These are phyloP conservation scores for Penicillium waksmanii DNA, from an alignment of 495 filamentous ascomycete genomes.

Conservation along the genomic window DNA sequence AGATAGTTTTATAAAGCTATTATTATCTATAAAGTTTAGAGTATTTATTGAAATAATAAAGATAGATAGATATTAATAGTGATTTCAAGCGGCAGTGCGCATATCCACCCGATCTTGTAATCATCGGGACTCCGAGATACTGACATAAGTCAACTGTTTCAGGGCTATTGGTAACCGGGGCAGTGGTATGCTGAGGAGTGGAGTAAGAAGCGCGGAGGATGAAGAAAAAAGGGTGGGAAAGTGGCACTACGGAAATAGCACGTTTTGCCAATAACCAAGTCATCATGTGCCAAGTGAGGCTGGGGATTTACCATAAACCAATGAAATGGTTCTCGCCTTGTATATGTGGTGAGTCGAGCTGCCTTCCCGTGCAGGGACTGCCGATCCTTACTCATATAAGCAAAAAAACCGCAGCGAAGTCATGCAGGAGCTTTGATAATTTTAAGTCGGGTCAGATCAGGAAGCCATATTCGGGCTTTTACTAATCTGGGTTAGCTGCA, in stretches of 20 bases:
- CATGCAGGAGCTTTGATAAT: not conserved
- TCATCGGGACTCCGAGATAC: not conserved
- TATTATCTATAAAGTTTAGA: too few species aligned
- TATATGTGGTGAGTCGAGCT: not conserved
- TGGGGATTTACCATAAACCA: not conserved
- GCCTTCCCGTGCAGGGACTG: not conserved
- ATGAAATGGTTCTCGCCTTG: not conserved
- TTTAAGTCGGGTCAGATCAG: not conserved
- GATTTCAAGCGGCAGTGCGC: not conserved
- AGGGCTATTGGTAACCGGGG: not conserved
- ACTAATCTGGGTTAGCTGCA: conserved; percentile 5
- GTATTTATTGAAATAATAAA: too few species aligned
- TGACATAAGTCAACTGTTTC: not conserved
- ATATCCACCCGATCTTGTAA: not conserved
- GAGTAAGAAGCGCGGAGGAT: not conserved
- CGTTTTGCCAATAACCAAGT: not conserved
- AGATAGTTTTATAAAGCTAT: too few species aligned
- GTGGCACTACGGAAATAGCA: not conserved
- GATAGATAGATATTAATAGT: too few species aligned
- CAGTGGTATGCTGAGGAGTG: not conserved
- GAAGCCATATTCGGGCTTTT: conserved; percentile 4
- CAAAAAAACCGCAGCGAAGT: not conserved
- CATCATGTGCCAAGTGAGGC: not conserved
- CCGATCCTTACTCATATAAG: not conserved
- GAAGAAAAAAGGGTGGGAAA: not conserved